A percentile compares a stretch with the other conserved stretches of the same genome.
Evolutionary conservation across 1,139 yeast species (phyloP).

Genomic region (Geotrichum histeridarum): DNA sequence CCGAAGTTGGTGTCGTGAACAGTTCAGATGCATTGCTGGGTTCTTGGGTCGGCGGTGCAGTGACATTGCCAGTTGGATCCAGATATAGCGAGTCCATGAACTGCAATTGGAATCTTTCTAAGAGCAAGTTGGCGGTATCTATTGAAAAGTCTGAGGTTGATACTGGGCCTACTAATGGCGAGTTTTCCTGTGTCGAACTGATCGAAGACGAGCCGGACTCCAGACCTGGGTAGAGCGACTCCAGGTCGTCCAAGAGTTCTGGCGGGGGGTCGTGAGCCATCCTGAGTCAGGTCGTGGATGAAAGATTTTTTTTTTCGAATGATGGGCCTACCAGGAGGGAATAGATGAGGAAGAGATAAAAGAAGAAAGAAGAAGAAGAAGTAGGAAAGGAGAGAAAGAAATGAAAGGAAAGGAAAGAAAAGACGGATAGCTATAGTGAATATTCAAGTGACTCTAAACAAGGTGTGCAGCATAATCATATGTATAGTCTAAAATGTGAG

Average conservation of each 20-base stretch:
- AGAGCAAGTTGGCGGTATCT: not conserved
- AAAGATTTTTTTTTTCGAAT: not conserved
- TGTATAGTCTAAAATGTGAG: too few relatives aligned
- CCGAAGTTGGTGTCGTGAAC: too few relatives aligned
- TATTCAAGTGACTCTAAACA: too few relatives aligned
- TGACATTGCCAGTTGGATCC: too few relatives aligned
- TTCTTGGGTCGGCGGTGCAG: too few relatives aligned
- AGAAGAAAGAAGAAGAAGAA: not conserved
- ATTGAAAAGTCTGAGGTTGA: not conserved
- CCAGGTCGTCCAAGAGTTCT: not conserved
- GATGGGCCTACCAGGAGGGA: not conserved
- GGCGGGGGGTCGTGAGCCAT: not conserved
- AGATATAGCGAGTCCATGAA: not conserved
- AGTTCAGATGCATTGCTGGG: too few relatives aligned
- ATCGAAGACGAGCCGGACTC: slow-evolving; percentile 6
- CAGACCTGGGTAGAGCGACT: slow-evolving; percentile 5
- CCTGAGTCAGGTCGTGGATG: not conserved
- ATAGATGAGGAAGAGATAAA: not conserved
- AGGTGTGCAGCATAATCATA: too few relatives aligned
- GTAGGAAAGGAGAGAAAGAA: not conserved
- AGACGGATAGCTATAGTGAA: too few relatives aligned
- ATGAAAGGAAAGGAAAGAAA: not conserved
- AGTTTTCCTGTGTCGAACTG: slow-evolving; percentile 7
- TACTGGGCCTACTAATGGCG: slow-evolving; percentile 5
- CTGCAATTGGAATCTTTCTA: slow-evolving; percentile 1